phyloP scores from a whole-genome alignment of 2,329 filamentous ascomycete genomes.

The Claviceps paspali region DNA sequence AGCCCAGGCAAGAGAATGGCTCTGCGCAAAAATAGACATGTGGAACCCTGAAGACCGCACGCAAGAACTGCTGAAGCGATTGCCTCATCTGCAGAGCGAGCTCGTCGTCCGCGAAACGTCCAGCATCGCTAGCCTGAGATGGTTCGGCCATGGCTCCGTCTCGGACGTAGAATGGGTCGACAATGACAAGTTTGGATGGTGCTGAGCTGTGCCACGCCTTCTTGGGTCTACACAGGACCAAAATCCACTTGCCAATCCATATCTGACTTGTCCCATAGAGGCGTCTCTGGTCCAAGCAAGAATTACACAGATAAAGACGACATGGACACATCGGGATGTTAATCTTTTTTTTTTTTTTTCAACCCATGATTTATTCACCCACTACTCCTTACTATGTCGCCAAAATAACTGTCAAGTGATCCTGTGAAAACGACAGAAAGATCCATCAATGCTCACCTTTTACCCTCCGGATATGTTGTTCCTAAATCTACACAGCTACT shows the following conservation, averaged over 20 bases:
- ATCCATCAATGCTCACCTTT: background rate
- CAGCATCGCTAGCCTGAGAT: slow-evolving; percentile 57
- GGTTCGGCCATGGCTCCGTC: slow-evolving; percentile 43
- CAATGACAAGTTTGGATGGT: slow-evolving; percentile 71
- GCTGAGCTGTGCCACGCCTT: too few species aligned
- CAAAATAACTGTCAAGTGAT: background rate
- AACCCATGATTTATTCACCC: too few species aligned
- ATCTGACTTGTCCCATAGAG: too few species aligned
- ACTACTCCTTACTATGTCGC: background rate
- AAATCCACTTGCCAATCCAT: too few species aligned
- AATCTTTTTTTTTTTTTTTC: too few species aligned
- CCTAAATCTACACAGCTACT: slow-evolving; percentile 1
- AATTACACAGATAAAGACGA: too few species aligned
- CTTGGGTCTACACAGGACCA: too few species aligned
- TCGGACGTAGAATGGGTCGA: slow-evolving; percentile 53
- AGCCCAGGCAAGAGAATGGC: slow-evolving; percentile 55
- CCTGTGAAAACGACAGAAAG: background rate
- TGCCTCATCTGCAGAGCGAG: slow-evolving; percentile 31
- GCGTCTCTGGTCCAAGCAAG: too few species aligned
- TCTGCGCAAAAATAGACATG: slow-evolving; percentile 53
- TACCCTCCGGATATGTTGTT: background rate
- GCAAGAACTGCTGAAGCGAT: slow-evolving; percentile 27
- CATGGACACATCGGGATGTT: too few species aligned
- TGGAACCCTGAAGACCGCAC: slow-evolving; percentile 63
- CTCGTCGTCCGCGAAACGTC: slow-evolving; percentile 43